These are phyloP conservation scores for Peziza echinospora DNA, from an alignment of 495 filamentous ascomycete species.

Conservation along the genomic window DNA sequence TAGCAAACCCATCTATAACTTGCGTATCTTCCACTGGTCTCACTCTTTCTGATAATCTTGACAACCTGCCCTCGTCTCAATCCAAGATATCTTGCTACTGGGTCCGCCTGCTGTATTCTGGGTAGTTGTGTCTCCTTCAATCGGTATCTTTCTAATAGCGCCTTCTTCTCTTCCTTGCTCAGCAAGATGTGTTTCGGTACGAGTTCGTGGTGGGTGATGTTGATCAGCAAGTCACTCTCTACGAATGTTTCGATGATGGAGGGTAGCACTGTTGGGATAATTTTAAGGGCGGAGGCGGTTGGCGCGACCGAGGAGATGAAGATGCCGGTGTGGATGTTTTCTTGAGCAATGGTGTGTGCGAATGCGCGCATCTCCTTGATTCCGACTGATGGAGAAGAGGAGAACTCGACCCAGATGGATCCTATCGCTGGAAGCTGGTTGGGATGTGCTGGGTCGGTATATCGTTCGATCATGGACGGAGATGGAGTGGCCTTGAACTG, in stretches of 20 bases:
- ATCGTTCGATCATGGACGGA: conserved; percentile 54
- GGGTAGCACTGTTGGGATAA: conserved; percentile 45
- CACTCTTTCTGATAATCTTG: conserved; percentile 77
- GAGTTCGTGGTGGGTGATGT: conserved; percentile 94
- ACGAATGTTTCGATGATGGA: conserved; percentile 82
- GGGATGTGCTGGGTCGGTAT: conserved; percentile 50
- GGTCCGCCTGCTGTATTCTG: conserved; percentile 73
- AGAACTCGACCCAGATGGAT: conserved; percentile 85
- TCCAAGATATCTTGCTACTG: conserved; percentile 78
- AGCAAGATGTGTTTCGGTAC: conserved; percentile 86
- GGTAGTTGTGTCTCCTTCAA: conserved; percentile 95
- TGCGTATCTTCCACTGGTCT: conserved; percentile 61
- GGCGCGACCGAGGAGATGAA: conserved; percentile 65
- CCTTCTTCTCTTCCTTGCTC: conserved; percentile 68
- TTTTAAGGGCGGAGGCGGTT: conserved; percentile 63
- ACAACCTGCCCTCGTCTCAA: conserved; percentile 87
- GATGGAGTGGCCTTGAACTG: conserved; percentile 68
- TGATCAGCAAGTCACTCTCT: conserved; percentile 86
- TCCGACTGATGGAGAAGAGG: conserved; percentile 49
- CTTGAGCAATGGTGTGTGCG: conserved; percentile 50
- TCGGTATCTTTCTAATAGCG: conserved; percentile 66
- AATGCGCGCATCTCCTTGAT: conserved; percentile 81
- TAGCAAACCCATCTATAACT: conserved; percentile 31
- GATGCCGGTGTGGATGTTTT: conserved; percentile 73
- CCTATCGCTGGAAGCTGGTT: conserved; percentile 44